phyloP scores from a whole-genome alignment of 2,329 filamentous ascomycete genomes.

The Macrophomina phaseolina region DNA sequence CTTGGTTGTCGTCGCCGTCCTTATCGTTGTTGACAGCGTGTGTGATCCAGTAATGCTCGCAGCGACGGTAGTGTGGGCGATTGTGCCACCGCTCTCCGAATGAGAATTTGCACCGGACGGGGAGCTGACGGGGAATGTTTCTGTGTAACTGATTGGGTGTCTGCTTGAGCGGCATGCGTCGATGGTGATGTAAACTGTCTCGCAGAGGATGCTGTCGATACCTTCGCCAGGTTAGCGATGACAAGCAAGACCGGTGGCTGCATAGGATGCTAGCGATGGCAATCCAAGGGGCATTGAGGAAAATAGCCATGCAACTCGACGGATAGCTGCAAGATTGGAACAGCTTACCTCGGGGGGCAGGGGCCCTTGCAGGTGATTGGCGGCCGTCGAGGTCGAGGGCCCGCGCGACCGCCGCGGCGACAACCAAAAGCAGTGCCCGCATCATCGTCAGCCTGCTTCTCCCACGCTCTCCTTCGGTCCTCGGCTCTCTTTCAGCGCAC shows the following conservation, averaged over 20 bases:
- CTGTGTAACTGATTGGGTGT: neutral
- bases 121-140: neutral
- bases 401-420: neutral
- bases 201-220: neutral
- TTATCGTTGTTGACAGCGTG: no score
- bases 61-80: no score
- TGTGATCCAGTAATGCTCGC: no score
- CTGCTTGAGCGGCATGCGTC: neutral
- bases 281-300: neutral
- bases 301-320: neutral
- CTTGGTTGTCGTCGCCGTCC: no score
- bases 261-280: neutral
- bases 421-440: neutral
- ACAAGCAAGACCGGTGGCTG: neutral
- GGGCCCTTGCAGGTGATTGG: neutral
- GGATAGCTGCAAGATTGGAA: neutral
- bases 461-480: neutral
- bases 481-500: neutral
- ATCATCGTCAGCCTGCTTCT: neutral
- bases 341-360: neutral
- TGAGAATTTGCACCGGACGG: neutral
- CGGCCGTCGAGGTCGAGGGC: neutral
- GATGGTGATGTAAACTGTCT: constrained; percentile 12
- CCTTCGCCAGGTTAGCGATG: neutral
- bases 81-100: neutral